Evolutionary conservation across 1,284 basidiomycete genomes (phyloP).

Genomic region (Marasmius sp.): DNA sequence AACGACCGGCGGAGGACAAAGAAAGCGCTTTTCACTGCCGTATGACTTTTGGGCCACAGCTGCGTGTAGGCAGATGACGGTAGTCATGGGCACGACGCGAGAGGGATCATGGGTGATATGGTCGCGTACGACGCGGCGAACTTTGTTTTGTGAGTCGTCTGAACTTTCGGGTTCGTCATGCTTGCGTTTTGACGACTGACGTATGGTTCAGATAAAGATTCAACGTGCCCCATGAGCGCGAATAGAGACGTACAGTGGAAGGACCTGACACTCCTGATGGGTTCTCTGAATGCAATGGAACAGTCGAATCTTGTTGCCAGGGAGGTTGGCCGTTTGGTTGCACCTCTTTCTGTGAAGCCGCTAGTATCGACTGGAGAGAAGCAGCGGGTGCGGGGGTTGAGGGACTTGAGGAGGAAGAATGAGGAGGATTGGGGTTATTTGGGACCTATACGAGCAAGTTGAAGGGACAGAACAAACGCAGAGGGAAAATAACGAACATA

Average conservation of each 20-base stretch:
- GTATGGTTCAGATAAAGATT: constrained; percentile 1
- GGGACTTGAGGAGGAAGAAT: neutral
- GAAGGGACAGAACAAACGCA: neutral
- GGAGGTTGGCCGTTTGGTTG: constrained; percentile 36
- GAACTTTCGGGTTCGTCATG: constrained; percentile 59
- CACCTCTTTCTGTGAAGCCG: constrained; percentile 44
- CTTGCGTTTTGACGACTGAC: constrained; percentile 61
- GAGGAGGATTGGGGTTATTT: neutral
- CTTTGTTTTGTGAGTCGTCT: constrained; percentile 75
- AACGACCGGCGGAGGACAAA: constrained; percentile 87
- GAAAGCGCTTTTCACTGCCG: constrained; percentile 88
- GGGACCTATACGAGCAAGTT: neutral
- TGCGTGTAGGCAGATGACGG: constrained; percentile 84
- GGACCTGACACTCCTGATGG: constrained; percentile 2
- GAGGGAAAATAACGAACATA: neutral
- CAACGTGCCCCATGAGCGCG: constrained; percentile 6
- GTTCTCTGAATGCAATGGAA: constrained; percentile 23
- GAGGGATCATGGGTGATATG: constrained; percentile 71
- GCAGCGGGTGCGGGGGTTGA: constrained; percentile 37
- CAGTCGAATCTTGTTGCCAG: constrained; percentile 37
- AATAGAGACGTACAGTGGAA: constrained; percentile 29
- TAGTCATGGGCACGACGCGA: constrained; percentile 82
- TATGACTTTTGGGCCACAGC: constrained; percentile 92
- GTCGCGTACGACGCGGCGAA: constrained; percentile 77
- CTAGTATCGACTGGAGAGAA: constrained; percentile 65